Evolutionary conservation across 345 rosid genomes (phyloP).

Genomic region (Carallia brachiata): DNA sequence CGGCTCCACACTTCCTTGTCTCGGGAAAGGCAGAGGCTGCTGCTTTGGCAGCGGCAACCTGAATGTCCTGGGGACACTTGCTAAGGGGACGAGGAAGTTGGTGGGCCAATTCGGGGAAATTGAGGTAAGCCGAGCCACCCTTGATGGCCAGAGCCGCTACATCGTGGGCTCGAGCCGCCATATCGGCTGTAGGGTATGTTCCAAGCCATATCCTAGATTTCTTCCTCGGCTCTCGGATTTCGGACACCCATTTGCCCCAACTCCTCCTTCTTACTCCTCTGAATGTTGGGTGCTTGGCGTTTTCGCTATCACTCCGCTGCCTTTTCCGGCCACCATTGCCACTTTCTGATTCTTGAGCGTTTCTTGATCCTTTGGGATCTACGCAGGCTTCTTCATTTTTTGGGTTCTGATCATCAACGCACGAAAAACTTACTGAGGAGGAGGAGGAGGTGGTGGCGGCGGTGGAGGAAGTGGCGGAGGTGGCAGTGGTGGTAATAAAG

Average conservation of each 20-base stretch:
- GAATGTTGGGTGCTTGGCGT: constrained; percentile 46
- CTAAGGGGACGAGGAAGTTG: constrained; percentile 54
- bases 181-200: constrained; percentile 67
- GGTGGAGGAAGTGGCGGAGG: constrained; percentile 17
- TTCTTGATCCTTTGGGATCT: constrained; percentile 33
- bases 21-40: constrained; percentile 42
- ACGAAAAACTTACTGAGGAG: constrained; percentile 28
- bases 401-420: constrained; percentile 5
- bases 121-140: constrained; percentile 58
- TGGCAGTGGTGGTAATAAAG: constrained; percentile 12
- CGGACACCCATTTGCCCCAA: constrained; percentile 94
- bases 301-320: constrained; percentile 25
- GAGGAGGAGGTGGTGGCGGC: constrained; percentile 26
- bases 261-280: constrained; percentile 76
- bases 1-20: constrained; percentile 16
- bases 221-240: constrained; percentile 72
- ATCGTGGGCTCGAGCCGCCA: constrained; percentile 89
- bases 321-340: constrained; percentile 24
- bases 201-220: constrained; percentile 89
- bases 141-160: constrained; percentile 76
- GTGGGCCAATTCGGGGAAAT: constrained; percentile 50
- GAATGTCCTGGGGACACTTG: constrained; percentile 57
- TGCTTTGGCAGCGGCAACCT: constrained; percentile 51
- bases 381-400: constrained; percentile 10
- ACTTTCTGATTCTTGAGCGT: constrained; percentile 26